Evolutionary conservation across 179 eudicot genomes (phyloP), one percentile per base, ranked within the genome.

Genomic region (Corrigiola litoralis): DNA sequence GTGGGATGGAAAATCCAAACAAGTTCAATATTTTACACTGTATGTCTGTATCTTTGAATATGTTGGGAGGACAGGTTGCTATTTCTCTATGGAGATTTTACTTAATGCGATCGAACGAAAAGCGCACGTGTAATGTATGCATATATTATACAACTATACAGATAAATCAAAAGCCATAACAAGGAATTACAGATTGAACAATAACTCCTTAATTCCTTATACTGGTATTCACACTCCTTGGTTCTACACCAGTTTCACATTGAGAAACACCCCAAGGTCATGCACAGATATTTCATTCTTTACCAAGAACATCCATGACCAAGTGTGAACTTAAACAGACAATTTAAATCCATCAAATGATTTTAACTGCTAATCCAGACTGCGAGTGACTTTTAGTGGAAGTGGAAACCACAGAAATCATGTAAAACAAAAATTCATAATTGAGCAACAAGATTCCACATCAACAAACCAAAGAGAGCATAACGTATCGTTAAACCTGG

Each of bases 401-500:
- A 23, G 14, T 41, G 25, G 27, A 24, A 42, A 41, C 37, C 47
- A 28, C 8, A 24, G 6, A 16, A 12, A 34, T 60, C 17, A 58
- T 53, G 48, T 10, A 29, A 50, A 18, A 46, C 20, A n/a, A 49
- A 50, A 28, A 36, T 28, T 21, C 9, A 24, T 58, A 11, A n/a
- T 8, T 29, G 40, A 51, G 34, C 34, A 66, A 57, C n/a, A 44
- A 10, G 32, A 4, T 25, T 45, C 13, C 47, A 41, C 17, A 28
- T 37, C 12, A 31, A 17, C 51, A 56, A 46, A 50, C 33, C 7
- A 58, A 44, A 53, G 34, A 74, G 41, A 8, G 25, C 20, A 56
- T 71, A 58, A 20, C 57, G 11, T 57, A 40, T 44, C 36, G 29
- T n/a, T 41, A 29, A 63, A 94, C 99, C 99, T 94, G 99, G 18